Evolutionary conservation across 495 filamentous ascomycete genomes (phyloP), one percentile per base, ranked within the genome.

Genomic region (Hypoxylon perforatum): DNA sequence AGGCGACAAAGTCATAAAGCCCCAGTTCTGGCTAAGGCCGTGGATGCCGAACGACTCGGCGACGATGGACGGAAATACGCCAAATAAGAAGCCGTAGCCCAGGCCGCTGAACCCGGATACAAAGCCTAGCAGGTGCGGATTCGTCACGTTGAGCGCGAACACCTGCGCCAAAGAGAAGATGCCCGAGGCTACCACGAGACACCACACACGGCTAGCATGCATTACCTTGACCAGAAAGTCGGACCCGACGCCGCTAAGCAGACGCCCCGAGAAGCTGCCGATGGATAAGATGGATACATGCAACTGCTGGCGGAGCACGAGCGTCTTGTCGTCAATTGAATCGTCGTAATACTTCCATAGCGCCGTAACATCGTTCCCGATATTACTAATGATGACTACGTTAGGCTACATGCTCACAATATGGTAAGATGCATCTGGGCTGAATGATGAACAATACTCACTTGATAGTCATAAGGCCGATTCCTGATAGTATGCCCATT

Each of bases 381-480:
- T 98, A 72, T 99, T 99, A 77, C 92, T 96, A 62, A 1, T 11
- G 21, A 17, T 0, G 15, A 1, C 25, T n/a, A 28, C 25, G 75
- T 87, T 73, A 87, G 85, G 17, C 36, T 5, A 14, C 11, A 39
- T 39, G 30, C 11, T 14, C 14, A 42, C 8, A 17, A 17, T 38
- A n/a, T 11, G 35, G 35, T 11, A 38, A 11, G 14, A 2, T 3
- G 14, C 14, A n/a, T 11, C 35, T n/a, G 15, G 11, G 12, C 36
- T 49, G 14, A 7, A 36, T 3, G 35, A 30, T 3, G 35, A 30
- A 30, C 3, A 25, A 22, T 46, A 85, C 92, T 77, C 80, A 96
- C 93, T 99, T 99, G 75, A 99, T 99, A 2, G 96, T 98, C 95
- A 99, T 99, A 71, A 98, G 77, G 10, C 95, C 95, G 72, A 97